Evolutionary conservation across 1,284 basidiomycete species (phyloP), one percentile per base, ranked within the genome.

Genomic region (Malassezia nana): DNA sequence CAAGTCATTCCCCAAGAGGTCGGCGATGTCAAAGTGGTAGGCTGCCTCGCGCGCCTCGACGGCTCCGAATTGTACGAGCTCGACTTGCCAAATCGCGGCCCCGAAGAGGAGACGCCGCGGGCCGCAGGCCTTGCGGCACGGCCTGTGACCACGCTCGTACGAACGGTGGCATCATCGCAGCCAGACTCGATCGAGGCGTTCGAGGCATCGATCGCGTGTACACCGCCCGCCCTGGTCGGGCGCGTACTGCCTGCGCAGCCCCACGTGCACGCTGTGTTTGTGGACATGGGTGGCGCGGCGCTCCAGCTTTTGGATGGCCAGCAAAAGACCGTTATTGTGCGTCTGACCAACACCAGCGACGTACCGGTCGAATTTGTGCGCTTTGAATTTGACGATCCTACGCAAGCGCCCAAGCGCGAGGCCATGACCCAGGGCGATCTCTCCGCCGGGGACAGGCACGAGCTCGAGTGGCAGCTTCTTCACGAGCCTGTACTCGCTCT

Each of bases 221-320:
- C 9, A 31, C 38, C 9, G 15, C 39, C 25, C 4, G 8, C 20
- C 13, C 89, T 61, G 81, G 88, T 32, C 65, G 86, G 84, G 67
- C 77, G 79, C 29, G 85, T 95, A 15, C 82, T 91, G 8, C 83
- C 85, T 2, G 83, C 88, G 60, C 87, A 90, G 67, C 92, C 92
- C 4, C 74, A 89, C 28, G 76, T 96, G 49, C 81, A 86, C 51
- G 85, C 94, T 66, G 81, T 87, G 58, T 80, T 87, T 70, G 86
- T 84, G n/a, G 87, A 86, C 6, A 77, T 94, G 15, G 88, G 84
- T 0, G 87, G 92, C 66, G 88, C 88, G 2, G 87, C 89, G 0
- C 78, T 95, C 25, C 91, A 92, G 85, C 77, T 98, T 48, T 92
- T 89, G 68, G 83, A 92, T 50, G 92, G 92, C 39, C 92, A 98